phyloP scores from a whole-genome alignment of 306 rosid species.

The Ceratonia siliqua region DNA sequence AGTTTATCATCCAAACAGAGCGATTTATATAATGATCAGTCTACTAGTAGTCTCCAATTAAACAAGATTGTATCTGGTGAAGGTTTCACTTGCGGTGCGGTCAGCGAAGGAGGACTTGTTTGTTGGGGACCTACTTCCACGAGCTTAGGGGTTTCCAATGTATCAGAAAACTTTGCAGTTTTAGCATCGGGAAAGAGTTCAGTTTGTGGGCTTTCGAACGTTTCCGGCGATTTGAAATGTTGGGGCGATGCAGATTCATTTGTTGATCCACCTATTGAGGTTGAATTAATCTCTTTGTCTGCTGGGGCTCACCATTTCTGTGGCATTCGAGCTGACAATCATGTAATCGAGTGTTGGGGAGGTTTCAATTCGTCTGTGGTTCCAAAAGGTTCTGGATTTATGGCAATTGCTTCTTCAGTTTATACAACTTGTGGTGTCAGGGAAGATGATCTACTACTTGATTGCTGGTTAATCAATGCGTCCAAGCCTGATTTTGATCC shows the following conservation, averaged over 20 bases:
- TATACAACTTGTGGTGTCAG: slow-evolving; percentile 77
- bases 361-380: slow-evolving; percentile 59
- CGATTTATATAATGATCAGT: slow-evolving; percentile 47
- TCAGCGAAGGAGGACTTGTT: slow-evolving; percentile 64
- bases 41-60: slow-evolving; percentile 43
- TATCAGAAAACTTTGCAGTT: slow-evolving; percentile 46
- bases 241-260: slow-evolving; percentile 65
- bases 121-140: slow-evolving; percentile 86
- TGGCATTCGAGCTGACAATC: slow-evolving; percentile 75
- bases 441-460: slow-evolving; percentile 80
- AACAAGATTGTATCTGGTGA: slow-evolving; percentile 73
- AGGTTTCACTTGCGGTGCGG: slow-evolving; percentile 74
- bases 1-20: slow-evolving; percentile 49
- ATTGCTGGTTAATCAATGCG: slow-evolving; percentile 75
- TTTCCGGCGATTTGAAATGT: slow-evolving; percentile 57
- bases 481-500: slow-evolving; percentile 63
- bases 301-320: slow-evolving; percentile 74
- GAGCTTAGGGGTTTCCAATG: slow-evolving; percentile 46
- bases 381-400: slow-evolving; percentile 68
- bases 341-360: slow-evolving; percentile 88
- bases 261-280: slow-evolving; percentile 31
- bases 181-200: slow-evolving; percentile 64
- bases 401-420: slow-evolving; percentile 86
- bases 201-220: slow-evolving; percentile 66
- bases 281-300: slow-evolving; percentile 49